Base-by-base conservation (phyloP, 2,329 filamentous ascomycete genomes). In the Volutella citrinella region DNA sequence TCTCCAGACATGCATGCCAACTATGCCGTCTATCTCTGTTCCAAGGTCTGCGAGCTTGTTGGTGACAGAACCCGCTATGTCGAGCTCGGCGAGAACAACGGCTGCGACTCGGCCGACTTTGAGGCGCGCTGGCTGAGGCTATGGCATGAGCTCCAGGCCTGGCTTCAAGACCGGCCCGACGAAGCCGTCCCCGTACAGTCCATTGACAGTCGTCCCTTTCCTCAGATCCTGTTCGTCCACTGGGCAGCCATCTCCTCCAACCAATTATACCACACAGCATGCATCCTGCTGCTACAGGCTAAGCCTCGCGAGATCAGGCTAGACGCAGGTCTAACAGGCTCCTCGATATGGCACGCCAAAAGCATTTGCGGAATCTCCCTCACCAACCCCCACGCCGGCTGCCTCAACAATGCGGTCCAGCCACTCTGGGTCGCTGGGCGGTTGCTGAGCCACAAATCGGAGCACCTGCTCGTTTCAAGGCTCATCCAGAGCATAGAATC, bases 1-100 rank as follows among this genome's bases (percentile, higher is more conserved):
- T 48, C 49, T 5, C 62, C 69, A 6, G 76, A 80, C 43, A 76
- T 73, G 65, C 69, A 77, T 41, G 76, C 76, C 19, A 80, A 80
- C 45, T 75, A 74, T 43, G 66, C 75, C 7, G 74, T 80, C 4
- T 80, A 74, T 42, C 63, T 81, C 3, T 71, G 66, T 31, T 69
- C 74, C 5, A 66, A 65, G 36, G 66, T 68, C 3, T 74, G 68
- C 38, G 66, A 76, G 43, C 63, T 79, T 4, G 57, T 74, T 10
- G 64, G 68, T 8, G 62, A 68, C 32, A 66, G 66, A 13, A 74
- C 71, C 4, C 66, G 67, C 20, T 70, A 63, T 41, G 45, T 65
- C 4, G 71, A 76, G 43, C 56, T 74, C 2, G 67, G 65, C 6
- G 61, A 69, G 34, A 51, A 60, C 7, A 70, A 70, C 40, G 64